Evolutionary conservation across 257 asterid genomes (phyloP).

Genomic region (Solanum bukasovii): DNA sequence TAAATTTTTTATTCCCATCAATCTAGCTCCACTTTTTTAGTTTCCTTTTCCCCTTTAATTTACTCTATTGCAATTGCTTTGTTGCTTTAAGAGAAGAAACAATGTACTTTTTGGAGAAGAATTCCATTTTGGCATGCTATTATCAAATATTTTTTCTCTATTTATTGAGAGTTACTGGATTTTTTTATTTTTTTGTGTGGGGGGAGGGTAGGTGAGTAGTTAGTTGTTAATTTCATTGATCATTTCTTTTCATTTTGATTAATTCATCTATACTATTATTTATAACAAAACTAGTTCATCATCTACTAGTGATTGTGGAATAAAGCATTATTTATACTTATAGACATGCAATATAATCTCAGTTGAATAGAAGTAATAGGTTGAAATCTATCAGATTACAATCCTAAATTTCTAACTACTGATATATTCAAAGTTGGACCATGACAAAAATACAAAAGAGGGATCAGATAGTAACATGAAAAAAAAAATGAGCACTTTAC

Average conservation of each 20-base stretch:
- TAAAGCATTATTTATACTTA: neutral
- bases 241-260: neutral
- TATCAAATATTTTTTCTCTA: neutral
- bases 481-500: neutral
- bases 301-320: neutral
- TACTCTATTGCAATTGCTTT: neutral
- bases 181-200: neutral
- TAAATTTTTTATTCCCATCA: neutral
- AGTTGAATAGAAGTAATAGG: neutral
- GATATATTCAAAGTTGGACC: neutral
- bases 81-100: neutral
- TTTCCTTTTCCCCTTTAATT: neutral
- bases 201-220: neutral
- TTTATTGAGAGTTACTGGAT: neutral
- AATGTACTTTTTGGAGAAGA: neutral
- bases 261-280: neutral
- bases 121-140: neutral
- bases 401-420: neutral
- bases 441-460: neutral
- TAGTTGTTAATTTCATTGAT: neutral
- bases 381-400: neutral
- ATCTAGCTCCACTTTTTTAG: neutral
- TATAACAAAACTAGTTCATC: neutral
- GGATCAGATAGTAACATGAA: neutral
- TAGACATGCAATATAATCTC: neutral